Evolutionary conservation across 2,329 filamentous ascomycete genomes (phyloP).

Genomic region (Aspergillus jensenii): DNA sequence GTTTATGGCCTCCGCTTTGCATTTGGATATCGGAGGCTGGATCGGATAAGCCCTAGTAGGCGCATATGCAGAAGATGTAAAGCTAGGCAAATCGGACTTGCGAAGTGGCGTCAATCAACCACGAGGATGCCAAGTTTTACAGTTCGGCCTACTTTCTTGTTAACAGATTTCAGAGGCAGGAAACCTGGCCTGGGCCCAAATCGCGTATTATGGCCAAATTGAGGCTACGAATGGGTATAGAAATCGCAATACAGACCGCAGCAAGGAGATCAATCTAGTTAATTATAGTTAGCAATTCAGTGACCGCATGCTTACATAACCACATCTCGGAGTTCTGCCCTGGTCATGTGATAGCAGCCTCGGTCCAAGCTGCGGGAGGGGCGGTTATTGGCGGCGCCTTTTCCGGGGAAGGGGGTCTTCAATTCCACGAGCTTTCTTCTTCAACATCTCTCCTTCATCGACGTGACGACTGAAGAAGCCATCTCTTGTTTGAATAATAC

Average conservation of each 20-base stretch:
- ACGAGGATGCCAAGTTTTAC: too few relatives aligned
- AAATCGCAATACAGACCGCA: too few relatives aligned
- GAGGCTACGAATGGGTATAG: too few relatives aligned
- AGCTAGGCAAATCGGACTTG: neutral
- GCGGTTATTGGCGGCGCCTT: constrained; percentile 12
- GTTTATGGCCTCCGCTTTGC: neutral
- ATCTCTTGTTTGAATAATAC: neutral
- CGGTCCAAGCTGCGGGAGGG: constrained; percentile 7
- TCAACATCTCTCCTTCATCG: neutral
- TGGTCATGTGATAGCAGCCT: constrained; percentile 9
- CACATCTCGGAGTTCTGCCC: neutral
- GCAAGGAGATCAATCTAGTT: too few relatives aligned
- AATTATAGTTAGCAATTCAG: too few relatives aligned
- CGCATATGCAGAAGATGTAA: neutral
- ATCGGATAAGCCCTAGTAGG: neutral
- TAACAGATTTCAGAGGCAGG: neutral
- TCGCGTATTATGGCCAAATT: too few relatives aligned
- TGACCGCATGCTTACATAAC: neutral
- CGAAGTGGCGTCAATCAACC: neutral
- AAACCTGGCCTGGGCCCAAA: too few relatives aligned
- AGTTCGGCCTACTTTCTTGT: neutral
- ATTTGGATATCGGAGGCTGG: neutral
- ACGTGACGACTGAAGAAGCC: neutral
- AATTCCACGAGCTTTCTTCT: neutral
- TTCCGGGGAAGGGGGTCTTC: constrained; percentile 7